Percentiles rank a stretch among this genome's conserved stretches.
These are phyloP conservation scores for Metschnikowia continentalis DNA, from an alignment of 805 yeast genomes.

Conservation along the genomic window DNA sequence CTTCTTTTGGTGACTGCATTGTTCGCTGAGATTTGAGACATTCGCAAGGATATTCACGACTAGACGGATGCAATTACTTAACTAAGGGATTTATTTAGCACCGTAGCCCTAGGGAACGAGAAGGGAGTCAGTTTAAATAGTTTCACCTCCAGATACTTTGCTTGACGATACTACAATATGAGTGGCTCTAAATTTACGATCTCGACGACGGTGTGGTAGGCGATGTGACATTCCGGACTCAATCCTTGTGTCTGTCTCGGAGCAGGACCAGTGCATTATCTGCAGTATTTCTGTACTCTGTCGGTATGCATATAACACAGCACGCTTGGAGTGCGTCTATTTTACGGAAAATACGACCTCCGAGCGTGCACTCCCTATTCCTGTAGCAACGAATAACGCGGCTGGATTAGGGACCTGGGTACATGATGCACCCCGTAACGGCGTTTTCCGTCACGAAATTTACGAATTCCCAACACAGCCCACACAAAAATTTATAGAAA, in stretches of 20 bases:
- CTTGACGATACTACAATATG: too few relatives aligned
- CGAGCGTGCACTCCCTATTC: neutral
- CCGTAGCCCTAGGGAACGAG: neutral
- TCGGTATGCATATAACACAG: neutral
- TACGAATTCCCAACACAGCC: too few relatives aligned
- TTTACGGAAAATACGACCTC: neutral
- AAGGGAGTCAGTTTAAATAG: neutral
- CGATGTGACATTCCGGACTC: neutral
- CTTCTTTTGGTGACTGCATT: neutral
- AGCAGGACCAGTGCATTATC: neutral
- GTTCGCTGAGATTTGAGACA: neutral
- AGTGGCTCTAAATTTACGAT: too few relatives aligned
- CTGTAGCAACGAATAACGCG: neutral
- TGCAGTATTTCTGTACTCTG: neutral
- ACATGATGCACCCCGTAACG: neutral
- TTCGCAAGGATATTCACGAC: neutral
- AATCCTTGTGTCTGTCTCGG: neutral
- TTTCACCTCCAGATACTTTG: neutral
- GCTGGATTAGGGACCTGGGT: too few relatives aligned
- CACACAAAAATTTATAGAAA: too few relatives aligned
- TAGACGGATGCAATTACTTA: neutral
- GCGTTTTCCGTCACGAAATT: neutral
- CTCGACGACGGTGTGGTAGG: neutral
- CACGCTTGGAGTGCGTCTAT: neutral
- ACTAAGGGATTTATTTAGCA: neutral